Percentiles rank a stretch among this genome's conserved stretches.
These are phyloP conservation scores for Canavalia gladiata DNA, from an alignment of 306 rosid species.

Conservation along the genomic window DNA sequence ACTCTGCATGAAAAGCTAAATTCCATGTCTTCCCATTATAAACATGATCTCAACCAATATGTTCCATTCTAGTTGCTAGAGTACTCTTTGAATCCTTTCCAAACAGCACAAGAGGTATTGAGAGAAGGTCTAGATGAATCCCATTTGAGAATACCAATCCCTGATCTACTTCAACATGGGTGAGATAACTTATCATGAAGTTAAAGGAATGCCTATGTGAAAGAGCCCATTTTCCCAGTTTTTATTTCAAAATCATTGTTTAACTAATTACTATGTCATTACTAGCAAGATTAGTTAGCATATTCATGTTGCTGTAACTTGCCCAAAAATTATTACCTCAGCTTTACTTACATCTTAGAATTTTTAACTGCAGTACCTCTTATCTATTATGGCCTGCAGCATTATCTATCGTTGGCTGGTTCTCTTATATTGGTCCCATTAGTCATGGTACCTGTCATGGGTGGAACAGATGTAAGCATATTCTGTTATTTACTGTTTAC, in stretches of 20 bases:
- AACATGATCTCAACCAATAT: constrained; percentile 21
- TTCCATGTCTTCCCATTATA: background rate
- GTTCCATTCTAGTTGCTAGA: constrained; percentile 15
- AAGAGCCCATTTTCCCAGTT: constrained; percentile 5
- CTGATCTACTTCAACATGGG: constrained; percentile 10
- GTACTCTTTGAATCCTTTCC: constrained; percentile 8
- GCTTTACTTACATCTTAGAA: constrained; percentile 44
- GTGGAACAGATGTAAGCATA: constrained; percentile 91
- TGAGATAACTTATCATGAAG: background rate
- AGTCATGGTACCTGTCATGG: constrained; percentile 92
- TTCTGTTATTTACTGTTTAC: constrained; percentile 41
- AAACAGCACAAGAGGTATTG: background rate
- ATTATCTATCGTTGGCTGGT: constrained; percentile 89
- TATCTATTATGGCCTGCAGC: constrained; percentile 86
- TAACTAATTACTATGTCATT: constrained; percentile 10
- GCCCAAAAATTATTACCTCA: background rate
- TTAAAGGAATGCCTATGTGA: background rate
- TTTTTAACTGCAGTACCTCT: constrained; percentile 69
- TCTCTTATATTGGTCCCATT: constrained; percentile 89
- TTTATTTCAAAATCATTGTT: background rate
- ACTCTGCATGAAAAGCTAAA: background rate
- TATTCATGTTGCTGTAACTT: constrained; percentile 43
- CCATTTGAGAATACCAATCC: constrained; percentile 1
- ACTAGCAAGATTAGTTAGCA: constrained; percentile 13
- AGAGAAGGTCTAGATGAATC: background rate